Evolutionary conservation across 2,329 filamentous ascomycete species (phyloP).

Genomic region (Didymella exigua): DNA sequence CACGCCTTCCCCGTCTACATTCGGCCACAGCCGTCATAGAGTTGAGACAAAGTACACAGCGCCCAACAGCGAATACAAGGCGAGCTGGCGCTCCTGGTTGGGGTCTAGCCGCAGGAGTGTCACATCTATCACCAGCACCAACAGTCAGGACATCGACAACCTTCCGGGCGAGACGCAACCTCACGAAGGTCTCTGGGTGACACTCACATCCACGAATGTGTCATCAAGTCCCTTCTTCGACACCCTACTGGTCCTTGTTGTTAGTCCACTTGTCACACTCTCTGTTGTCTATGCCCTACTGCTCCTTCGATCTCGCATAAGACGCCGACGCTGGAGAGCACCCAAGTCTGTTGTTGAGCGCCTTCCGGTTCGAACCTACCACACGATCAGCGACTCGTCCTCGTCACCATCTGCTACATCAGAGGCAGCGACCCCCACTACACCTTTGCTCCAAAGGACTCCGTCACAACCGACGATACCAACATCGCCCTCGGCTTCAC

Average conservation of each 20-base stretch:
- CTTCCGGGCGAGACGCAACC: conserved; percentile 45
- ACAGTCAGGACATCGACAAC: conserved; percentile 26
- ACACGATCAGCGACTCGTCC: conserved; percentile 72
- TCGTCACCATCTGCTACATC: conserved; percentile 64
- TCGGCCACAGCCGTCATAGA: conserved; percentile 33
- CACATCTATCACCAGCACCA: conserved; percentile 24
- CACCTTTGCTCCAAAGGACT: conserved; percentile 71
- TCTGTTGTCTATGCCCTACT: conserved; percentile 91
- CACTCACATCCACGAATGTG: conserved; percentile 84
- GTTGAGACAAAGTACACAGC: conserved; percentile 2
- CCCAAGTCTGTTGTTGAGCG: conserved; percentile 95
- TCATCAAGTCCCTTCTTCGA: conserved; percentile 94
- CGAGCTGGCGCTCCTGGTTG: conserved; percentile 35
- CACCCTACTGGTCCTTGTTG: conserved; percentile 92
- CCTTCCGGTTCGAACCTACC: conserved; percentile 93
- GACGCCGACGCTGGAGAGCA: conserved; percentile 90
- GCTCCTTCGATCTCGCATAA: conserved; percentile 84
- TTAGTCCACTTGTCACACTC: conserved; percentile 89
- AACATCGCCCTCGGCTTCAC: conserved; percentile 65
- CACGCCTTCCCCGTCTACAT: conserved; percentile 52
- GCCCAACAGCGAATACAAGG: conserved; percentile 26
- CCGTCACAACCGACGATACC: conserved; percentile 40
- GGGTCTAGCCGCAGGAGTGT: conserved; percentile 25
- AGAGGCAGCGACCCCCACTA: conserved; percentile 71
- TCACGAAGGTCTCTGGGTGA: conserved; percentile 92